phyloP scores from a whole-genome alignment of 495 filamentous ascomycete species.

The Penicillium pulvis region DNA sequence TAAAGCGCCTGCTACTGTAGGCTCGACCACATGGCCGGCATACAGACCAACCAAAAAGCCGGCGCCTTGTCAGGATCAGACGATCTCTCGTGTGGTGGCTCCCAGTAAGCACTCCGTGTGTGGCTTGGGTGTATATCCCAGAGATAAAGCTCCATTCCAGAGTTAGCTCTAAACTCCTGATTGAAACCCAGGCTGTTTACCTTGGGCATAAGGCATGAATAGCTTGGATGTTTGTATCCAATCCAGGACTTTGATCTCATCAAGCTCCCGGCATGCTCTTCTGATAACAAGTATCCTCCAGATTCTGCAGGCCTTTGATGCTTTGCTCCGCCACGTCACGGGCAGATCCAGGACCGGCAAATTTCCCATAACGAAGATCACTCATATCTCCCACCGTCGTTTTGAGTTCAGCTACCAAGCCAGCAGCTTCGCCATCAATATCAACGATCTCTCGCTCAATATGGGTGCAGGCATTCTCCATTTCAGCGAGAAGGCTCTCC shows the following conservation, averaged over 20 bases:
- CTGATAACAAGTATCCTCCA: slow-evolving; percentile 64
- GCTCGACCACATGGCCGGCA: background rate
- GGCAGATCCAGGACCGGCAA: slow-evolving; percentile 58
- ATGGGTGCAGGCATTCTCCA: slow-evolving; percentile 65
- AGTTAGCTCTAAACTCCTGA: background rate
- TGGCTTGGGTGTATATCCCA: background rate
- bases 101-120: background rate
- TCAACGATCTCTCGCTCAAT: slow-evolving; percentile 66
- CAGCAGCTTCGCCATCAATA: slow-evolving; percentile 64
- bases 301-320: slow-evolving; percentile 51
- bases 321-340: slow-evolving; percentile 64
- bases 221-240: background rate
- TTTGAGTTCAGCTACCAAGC: slow-evolving; percentile 60
- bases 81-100: background rate
- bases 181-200: background rate
- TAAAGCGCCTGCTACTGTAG: background rate
- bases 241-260: background rate
- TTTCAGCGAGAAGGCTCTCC: slow-evolving; percentile 62
- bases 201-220: background rate
- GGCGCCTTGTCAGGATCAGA: background rate
- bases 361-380: slow-evolving; percentile 79
- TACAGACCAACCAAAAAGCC: background rate
- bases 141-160: background rate
- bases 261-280: slow-evolving; percentile 5
- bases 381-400: slow-evolving; percentile 71